Conservation (phyloP, 805 yeast genomes). For the Cyberlindnera mrakii region DNA sequence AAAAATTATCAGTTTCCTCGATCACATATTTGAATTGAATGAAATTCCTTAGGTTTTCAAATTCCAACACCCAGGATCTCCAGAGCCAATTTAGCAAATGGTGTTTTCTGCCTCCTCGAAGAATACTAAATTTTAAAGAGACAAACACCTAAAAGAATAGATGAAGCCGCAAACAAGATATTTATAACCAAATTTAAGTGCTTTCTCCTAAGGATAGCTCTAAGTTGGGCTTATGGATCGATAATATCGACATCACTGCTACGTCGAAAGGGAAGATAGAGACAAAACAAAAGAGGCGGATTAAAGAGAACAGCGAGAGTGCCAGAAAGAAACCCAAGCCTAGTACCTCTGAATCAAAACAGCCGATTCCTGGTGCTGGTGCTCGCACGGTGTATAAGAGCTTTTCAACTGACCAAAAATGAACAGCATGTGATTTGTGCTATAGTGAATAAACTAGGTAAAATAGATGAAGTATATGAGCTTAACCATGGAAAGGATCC, state of each 20-base stretch:
- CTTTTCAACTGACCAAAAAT: constrained; percentile 46
- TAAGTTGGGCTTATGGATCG: constrained; percentile 57
- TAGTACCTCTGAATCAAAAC: constrained; percentile 38
- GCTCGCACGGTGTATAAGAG: constrained; percentile 64
- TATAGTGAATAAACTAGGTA: too few relatives aligned
- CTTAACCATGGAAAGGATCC: too few relatives aligned
- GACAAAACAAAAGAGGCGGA: constrained; percentile 29
- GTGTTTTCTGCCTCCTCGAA: too few relatives aligned
- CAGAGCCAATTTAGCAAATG: too few relatives aligned
- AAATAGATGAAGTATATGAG: too few relatives aligned
- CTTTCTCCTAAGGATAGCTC: constrained; percentile 36
- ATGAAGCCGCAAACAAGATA: too few relatives aligned
- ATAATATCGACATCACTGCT: constrained; percentile 44
- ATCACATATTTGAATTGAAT: too few relatives aligned
- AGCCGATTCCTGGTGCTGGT: constrained; percentile 61
- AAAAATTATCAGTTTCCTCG: too few relatives aligned
- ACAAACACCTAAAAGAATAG: too few relatives aligned
- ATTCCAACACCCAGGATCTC: too few relatives aligned
- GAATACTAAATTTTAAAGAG: too few relatives aligned
- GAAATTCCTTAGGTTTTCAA: too few relatives aligned
- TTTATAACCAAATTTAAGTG: constrained; percentile 35
- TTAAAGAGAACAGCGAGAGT: constrained; percentile 25
- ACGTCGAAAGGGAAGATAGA: constrained; percentile 42
- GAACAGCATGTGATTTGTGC: constrained; percentile 57
- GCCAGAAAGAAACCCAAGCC: constrained; percentile 30